Evolutionary conservation across 306 rosid species (phyloP).

Genomic region (Benincasa hispida): DNA sequence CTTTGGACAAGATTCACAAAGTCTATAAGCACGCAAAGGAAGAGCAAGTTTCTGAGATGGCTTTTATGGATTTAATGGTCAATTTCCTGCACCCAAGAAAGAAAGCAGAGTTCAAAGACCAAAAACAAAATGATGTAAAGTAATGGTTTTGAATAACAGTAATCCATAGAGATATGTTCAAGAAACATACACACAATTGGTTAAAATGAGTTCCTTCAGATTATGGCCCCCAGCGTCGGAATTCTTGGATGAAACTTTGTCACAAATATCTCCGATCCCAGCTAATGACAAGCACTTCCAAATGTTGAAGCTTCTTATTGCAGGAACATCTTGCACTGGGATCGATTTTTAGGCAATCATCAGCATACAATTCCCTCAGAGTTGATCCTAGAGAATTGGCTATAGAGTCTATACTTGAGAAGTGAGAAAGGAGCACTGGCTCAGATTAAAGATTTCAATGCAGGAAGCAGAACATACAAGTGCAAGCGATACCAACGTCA

Average conservation of each 20-base stretch:
- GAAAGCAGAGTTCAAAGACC: conserved; percentile 7
- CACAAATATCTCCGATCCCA: conserved; percentile 42
- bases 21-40: conserved; percentile 40
- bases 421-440: conserved; percentile 84
- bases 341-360: conserved; percentile 48
- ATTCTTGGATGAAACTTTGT: conserved; percentile 36
- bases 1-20: conserved; percentile 34
- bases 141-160: conserved; percentile 8
- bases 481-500: conserved; percentile 34
- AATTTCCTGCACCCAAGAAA: conserved; percentile 46
- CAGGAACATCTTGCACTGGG: conserved; percentile 29
- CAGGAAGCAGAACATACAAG: conserved; percentile 61
- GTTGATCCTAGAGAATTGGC: conserved; percentile 49
- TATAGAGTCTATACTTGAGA: conserved; percentile 28
- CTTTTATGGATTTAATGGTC: conserved; percentile 54
- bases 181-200: conserved; percentile 56
- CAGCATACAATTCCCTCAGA: conserved; percentile 61
- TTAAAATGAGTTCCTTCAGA: conserved; percentile 68
- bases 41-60: conserved; percentile 51
- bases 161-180: background rate
- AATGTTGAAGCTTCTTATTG: conserved; percentile 37
- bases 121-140: conserved; percentile 1
- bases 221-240: conserved; percentile 31
- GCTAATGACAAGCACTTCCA: conserved; percentile 66
- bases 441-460: conserved; percentile 60